phyloP scores from a whole-genome alignment of 805 yeast genomes.

The Scheffersomyces amazonensis region DNA sequence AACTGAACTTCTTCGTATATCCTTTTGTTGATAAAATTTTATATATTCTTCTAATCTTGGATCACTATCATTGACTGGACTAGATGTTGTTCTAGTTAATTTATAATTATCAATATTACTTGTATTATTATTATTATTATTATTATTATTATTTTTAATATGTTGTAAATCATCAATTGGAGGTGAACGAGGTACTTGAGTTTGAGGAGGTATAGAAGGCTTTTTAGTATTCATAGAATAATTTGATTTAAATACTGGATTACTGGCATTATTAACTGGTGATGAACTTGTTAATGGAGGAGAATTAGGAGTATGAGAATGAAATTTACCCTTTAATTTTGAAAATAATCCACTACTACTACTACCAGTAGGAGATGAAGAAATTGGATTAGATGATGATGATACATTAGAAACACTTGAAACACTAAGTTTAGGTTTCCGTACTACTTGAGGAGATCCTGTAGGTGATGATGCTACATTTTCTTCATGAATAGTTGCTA shows the following conservation, averaged over 20 bases:
- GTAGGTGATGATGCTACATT: constrained; percentile 3
- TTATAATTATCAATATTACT: neutral
- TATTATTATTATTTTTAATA: no score
- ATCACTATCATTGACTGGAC: constrained; percentile 12
- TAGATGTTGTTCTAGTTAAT: constrained; percentile 1
- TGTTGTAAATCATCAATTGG: neutral
- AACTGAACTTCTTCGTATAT: constrained; percentile 13
- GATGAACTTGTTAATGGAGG: constrained; percentile 3
- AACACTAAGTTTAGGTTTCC: neutral
- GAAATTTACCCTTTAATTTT: constrained; percentile 33
- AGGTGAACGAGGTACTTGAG: neutral
- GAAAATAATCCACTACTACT: constrained; percentile 28
- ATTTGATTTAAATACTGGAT: neutral
- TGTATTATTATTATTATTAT: neutral
- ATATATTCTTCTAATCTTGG: constrained; percentile 37
- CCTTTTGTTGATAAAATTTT: constrained; percentile 27
- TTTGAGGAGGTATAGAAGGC: neutral
- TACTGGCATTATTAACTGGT: constrained; percentile 3
- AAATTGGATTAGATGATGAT: constrained; percentile 13
- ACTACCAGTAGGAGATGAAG: constrained; percentile 13
- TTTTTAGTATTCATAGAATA: neutral
- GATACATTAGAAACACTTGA: neutral
- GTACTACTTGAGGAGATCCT: neutral
- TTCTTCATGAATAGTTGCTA: constrained; percentile 20
- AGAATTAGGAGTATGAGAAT: constrained; percentile 5